These are phyloP conservation scores for Claviceps cyperi DNA, from an alignment of 2,329 filamentous ascomycete species.

Conservation along the genomic window DNA sequence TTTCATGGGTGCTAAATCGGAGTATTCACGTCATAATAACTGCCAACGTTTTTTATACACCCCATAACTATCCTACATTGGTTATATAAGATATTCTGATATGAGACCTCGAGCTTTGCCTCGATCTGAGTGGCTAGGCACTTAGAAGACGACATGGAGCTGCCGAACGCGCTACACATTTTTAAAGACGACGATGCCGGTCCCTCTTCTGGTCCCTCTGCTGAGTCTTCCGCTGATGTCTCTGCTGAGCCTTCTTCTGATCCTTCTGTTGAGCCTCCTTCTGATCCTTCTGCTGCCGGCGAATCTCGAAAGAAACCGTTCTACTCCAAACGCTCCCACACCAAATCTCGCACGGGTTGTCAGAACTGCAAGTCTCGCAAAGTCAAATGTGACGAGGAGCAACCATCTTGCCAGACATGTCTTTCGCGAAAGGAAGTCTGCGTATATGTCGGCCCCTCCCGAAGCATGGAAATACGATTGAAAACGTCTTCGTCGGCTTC, in stretches of 20 bases:
- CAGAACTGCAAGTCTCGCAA: constrained; percentile 40
- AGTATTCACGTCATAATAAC: too few relatives aligned
- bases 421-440: constrained; percentile 32
- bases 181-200: not conserved
- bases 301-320: constrained; percentile 12
- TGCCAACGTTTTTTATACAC: too few relatives aligned
- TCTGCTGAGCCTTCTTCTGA: not conserved
- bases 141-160: not conserved
- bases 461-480: constrained; percentile 6
- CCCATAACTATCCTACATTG: too few relatives aligned
- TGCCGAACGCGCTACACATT: not conserved
- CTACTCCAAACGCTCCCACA: constrained; percentile 36
- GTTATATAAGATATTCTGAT: too few relatives aligned
- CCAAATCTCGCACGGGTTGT: constrained; percentile 39
- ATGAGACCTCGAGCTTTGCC: too few relatives aligned
- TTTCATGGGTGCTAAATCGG: not conserved
- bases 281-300: not conserved
- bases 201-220: not conserved
- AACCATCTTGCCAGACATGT: constrained; percentile 35
- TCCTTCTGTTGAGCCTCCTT: not conserved
- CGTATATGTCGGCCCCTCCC: constrained; percentile 23
- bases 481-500: not conserved
- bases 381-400: constrained; percentile 39
- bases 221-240: too few relatives aligned
- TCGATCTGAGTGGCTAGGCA: too few relatives aligned